Evolutionary conservation across 257 asterid species (phyloP).

Genomic region (Salvia splendens): DNA sequence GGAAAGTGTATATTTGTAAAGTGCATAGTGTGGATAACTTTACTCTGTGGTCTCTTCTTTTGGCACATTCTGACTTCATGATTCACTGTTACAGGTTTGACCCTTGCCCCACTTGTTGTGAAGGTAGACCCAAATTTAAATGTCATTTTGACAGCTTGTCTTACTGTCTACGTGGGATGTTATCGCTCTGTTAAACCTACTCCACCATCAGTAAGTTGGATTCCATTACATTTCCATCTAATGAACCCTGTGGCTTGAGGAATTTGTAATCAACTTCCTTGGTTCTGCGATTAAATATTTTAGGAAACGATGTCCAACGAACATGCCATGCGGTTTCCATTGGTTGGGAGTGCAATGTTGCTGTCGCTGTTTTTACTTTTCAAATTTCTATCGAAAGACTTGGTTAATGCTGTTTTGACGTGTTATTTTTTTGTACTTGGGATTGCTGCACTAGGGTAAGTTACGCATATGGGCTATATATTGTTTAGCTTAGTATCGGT

Average conservation of each 20-base stretch:
- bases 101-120: constrained; percentile 85
- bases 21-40: not conserved
- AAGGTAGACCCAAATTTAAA: constrained; percentile 89
- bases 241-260: not conserved
- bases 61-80: constrained; percentile 18
- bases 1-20: not conserved
- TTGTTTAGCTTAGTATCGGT: not conserved
- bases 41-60: constrained; percentile 6
- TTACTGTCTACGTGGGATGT: constrained; percentile 89
- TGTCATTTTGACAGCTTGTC: constrained; percentile 85
- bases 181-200: constrained; percentile 88
- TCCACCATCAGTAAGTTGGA: constrained; percentile 80
- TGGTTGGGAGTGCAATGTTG: constrained; percentile 97
- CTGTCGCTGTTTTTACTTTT: constrained; percentile 90
- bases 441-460: constrained; percentile 94
- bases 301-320: constrained; percentile 98
- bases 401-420: constrained; percentile 95
- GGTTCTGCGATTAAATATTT: constrained; percentile 25
- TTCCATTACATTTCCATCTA: constrained; percentile 7
- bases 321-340: constrained; percentile 97
- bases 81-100: constrained; percentile 58
- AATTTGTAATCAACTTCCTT: not conserved
- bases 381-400: constrained; percentile 93
- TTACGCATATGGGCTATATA: constrained; percentile 29
- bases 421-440: constrained; percentile 95